These are phyloP conservation scores for Aspergillus amoenus DNA, from an alignment of 2,329 filamentous ascomycete species.

Conservation along the genomic window DNA sequence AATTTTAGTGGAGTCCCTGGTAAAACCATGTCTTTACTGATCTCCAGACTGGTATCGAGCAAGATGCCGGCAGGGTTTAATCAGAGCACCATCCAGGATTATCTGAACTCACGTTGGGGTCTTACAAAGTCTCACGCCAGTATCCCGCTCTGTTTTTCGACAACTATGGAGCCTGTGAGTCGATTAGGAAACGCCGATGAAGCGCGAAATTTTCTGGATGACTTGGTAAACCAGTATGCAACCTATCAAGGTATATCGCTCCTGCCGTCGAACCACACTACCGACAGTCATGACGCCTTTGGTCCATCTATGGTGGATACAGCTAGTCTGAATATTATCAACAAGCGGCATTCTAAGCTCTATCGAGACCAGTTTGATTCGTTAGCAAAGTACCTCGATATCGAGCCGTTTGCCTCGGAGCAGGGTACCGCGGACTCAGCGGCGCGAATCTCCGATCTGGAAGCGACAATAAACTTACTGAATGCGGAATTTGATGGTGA, in stretches of 20 bases:
- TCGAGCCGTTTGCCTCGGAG: not conserved
- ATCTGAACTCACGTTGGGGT: constrained; percentile 29
- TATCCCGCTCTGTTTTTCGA: constrained; percentile 23
- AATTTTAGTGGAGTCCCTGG: constrained; percentile 33
- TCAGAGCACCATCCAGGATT: constrained; percentile 16
- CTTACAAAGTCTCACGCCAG: constrained; percentile 20
- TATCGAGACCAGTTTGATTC: constrained; percentile 11
- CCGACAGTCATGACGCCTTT: not conserved
- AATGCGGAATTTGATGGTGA: constrained; percentile 30
- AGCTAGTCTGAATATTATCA: not conserved
- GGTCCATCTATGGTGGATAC: not conserved
- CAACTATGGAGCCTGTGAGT: constrained; percentile 21
- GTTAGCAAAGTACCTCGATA: constrained; percentile 11
- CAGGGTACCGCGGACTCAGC: not conserved
- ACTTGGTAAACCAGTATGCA: constrained; percentile 18
- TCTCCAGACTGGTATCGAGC: constrained; percentile 28
- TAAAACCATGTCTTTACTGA: constrained; percentile 28
- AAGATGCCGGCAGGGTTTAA: constrained; percentile 33
- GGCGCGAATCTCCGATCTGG: constrained; percentile 4
- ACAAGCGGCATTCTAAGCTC: constrained; percentile 6
- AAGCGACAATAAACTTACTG: constrained; percentile 25
- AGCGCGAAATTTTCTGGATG: constrained; percentile 25
- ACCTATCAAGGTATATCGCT: constrained; percentile 14
- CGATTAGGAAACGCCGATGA: constrained; percentile 18
- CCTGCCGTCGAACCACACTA: not conserved